phyloP scores from a whole-genome alignment of 2,329 filamentous ascomycete genomes.

The Thielaviopsis euricoi region DNA sequence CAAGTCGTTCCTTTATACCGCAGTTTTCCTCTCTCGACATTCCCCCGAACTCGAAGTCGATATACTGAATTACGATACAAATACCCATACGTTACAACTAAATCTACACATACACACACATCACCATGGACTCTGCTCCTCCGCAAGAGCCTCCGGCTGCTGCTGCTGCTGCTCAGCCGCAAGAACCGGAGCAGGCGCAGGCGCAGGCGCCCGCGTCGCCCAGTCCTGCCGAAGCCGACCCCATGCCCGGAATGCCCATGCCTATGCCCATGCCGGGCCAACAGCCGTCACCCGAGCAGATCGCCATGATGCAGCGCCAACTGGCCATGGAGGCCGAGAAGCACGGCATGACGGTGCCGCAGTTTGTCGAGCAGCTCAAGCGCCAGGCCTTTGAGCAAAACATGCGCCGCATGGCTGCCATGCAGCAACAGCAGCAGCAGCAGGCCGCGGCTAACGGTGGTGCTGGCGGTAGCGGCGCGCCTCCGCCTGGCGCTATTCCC shows the following conservation, averaged over 20 bases:
- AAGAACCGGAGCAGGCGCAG: not conserved
- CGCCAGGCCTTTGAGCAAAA: conserved; percentile 37
- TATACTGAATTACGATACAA: too few species aligned
- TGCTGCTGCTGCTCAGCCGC: not conserved
- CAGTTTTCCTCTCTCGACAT: not conserved
- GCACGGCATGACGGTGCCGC: conserved; percentile 66
- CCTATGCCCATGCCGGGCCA: conserved; percentile 22
- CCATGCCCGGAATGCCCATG: conserved; percentile 14
- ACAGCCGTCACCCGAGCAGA: conserved; percentile 66
- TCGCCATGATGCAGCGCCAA: conserved; percentile 67
- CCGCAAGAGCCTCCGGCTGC: not conserved
- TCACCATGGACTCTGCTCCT: not conserved
- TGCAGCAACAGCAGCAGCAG: conserved; percentile 8
- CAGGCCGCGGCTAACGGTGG: not conserved
- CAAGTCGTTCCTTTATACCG: not conserved
- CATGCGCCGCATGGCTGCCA: conserved; percentile 18
- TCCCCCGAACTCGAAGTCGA: too few species aligned
- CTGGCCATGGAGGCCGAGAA: conserved; percentile 69
- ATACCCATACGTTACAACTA: too few species aligned
- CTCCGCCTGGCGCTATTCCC: conserved; percentile 3
- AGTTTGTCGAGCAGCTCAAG: conserved; percentile 62
- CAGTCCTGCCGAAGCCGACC: not conserved
- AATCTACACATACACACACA: too few species aligned
- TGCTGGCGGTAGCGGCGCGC: not conserved
- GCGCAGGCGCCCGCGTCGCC: too few species aligned